Evolutionary conservation across 202 grass and related monocot genomes (phyloP).

Genomic region (Elaeis oleifera): DNA sequence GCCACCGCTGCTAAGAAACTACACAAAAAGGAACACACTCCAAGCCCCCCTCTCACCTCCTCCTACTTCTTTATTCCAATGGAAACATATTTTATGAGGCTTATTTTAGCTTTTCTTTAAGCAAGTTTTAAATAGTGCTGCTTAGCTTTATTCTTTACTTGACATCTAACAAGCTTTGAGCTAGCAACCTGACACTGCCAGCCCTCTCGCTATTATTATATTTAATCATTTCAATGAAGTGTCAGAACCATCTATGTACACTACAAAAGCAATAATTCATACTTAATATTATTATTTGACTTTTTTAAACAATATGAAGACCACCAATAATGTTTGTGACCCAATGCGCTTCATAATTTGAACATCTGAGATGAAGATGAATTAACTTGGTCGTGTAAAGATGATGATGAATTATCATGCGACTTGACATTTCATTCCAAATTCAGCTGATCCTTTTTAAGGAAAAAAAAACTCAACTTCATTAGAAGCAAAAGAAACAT

Average conservation of each 20-base stretch:
- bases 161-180: constrained; percentile 5
- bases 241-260: background rate
- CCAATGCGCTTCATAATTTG: no score
- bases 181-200: constrained; percentile 12
- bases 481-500: no score
- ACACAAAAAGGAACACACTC: constrained; percentile 3
- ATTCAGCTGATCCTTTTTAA: no score
- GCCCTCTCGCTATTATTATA: constrained; percentile 2
- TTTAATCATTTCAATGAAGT: background rate
- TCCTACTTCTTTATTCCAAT: constrained; percentile 29
- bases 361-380: no score
- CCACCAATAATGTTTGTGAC: no score
- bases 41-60: constrained; percentile 10
- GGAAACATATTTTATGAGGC: background rate
- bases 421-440: no score
- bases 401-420: no score
- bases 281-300: no score
- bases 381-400: no score
- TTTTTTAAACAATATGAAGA: no score
- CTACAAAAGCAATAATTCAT: no score
- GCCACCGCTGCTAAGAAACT: background rate
- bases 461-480: no score
- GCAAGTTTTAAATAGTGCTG: constrained; percentile 60
- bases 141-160: constrained; percentile 45
- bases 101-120: constrained; percentile 14